phyloP scores from a whole-genome alignment of 106 monocot species.

The Triglochin maritima region DNA sequence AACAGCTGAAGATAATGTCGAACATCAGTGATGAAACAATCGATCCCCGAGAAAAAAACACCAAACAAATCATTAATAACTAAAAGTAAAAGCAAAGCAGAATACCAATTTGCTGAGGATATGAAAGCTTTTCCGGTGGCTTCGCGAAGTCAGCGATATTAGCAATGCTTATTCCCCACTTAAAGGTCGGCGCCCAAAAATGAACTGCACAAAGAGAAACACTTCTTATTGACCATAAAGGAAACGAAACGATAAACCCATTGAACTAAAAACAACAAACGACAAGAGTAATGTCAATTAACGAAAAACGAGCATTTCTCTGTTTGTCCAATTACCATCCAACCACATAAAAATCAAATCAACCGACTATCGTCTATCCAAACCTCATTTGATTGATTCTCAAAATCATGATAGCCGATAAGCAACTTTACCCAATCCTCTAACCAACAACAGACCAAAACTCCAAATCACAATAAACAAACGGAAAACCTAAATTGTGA shows the following conservation, averaged over 20 bases:
- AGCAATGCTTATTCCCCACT: slow-evolving; percentile 89
- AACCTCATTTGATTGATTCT: too few relatives aligned
- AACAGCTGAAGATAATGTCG: slow-evolving; percentile 38
- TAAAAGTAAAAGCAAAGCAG: slow-evolving; percentile 1
- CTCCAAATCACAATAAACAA: too few relatives aligned
- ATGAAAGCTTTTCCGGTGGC: slow-evolving; percentile 70
- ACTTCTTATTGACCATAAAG: not conserved
- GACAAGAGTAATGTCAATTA: not conserved
- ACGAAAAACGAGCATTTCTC: too few relatives aligned
- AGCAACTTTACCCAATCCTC: too few relatives aligned
- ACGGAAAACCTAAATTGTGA: too few relatives aligned
- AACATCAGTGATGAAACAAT: not conserved
- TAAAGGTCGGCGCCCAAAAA: slow-evolving; percentile 95
- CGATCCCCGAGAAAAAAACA: not conserved
- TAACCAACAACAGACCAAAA: too few relatives aligned
- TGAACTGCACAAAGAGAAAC: slow-evolving; percentile 44
- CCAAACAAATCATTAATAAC: not conserved
- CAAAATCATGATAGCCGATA: too few relatives aligned
- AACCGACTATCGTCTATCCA: too few relatives aligned
- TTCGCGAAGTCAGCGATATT: slow-evolving; percentile 77
- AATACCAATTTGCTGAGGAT: slow-evolving; percentile 84
- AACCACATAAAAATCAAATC: too few relatives aligned
- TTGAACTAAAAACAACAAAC: not conserved
- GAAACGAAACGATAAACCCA: not conserved
- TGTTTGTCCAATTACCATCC: too few relatives aligned